Conservation (phyloP, 768 basidiomycete genomes). For the Russula olivacea region DNA sequence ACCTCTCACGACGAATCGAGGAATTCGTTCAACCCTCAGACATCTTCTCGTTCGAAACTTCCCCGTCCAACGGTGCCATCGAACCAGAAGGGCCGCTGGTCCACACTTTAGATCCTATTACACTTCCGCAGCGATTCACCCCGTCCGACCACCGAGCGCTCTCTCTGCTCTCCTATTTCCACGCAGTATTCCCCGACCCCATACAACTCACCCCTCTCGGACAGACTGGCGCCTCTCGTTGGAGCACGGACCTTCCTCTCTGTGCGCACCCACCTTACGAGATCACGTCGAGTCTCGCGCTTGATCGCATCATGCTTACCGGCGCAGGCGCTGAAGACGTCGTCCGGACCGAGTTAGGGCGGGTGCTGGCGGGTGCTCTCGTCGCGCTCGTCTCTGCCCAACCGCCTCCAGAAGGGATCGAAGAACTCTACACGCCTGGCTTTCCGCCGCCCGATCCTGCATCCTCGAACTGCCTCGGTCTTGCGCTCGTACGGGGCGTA, state of each 20-base stretch:
- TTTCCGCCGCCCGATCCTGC: conserved; percentile 49
- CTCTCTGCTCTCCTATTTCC: conserved; percentile 72
- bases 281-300: conserved; percentile 49
- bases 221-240: conserved; percentile 38
- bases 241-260: conserved; percentile 67
- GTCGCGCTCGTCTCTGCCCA: conserved; percentile 58
- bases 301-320: conserved; percentile 59
- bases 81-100: conserved; percentile 26
- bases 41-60: conserved; percentile 46
- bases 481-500: conserved; percentile 66
- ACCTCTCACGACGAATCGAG: conserved; percentile 68
- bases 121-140: conserved; percentile 42
- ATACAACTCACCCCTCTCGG: conserved; percentile 22
- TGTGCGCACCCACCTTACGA: conserved; percentile 67
- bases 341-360: conserved; percentile 54
- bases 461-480: conserved; percentile 61
- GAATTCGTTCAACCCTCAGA: conserved; percentile 53
- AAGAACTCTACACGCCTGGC: conserved; percentile 56
- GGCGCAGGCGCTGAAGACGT: conserved; percentile 81
- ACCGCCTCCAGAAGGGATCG: neutral
- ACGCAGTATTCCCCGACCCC: conserved; percentile 40
- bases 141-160: conserved; percentile 69
- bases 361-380: conserved; percentile 74
- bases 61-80: neutral
- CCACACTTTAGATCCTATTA: conserved; percentile 44